phyloP scores from a whole-genome alignment of 2,329 filamentous ascomycete genomes.

The Dichotomopilus funicola region DNA sequence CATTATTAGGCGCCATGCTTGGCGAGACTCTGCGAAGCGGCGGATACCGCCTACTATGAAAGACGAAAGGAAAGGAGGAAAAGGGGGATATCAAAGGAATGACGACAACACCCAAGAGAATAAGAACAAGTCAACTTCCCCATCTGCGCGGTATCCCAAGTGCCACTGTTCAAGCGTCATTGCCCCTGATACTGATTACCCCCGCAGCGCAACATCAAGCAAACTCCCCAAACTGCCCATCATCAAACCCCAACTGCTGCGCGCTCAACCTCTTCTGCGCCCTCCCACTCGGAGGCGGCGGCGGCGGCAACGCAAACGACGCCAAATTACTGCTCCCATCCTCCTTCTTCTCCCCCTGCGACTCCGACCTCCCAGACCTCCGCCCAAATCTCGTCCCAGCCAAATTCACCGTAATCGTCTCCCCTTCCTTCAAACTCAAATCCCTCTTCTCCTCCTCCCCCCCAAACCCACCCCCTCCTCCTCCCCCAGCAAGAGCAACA shows the following conservation, averaged over 20 bases:
- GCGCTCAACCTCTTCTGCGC: slow-evolving; percentile 50
- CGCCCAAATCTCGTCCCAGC: slow-evolving; percentile 50
- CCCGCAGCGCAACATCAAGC: slow-evolving; percentile 31
- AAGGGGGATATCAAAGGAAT: no score
- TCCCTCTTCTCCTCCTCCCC: slow-evolving; percentile 57
- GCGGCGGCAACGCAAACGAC: slow-evolving; percentile 69
- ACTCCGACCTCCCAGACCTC: slow-evolving; percentile 31
- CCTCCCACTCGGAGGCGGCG: slow-evolving; percentile 60
- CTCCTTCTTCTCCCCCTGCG: slow-evolving; percentile 25
- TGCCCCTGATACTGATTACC: no score
- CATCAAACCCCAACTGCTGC: slow-evolving; percentile 72
- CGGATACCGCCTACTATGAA: no score
- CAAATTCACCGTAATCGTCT: slow-evolving; percentile 80
- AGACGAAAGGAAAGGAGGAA: no score
- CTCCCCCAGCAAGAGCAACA: slow-evolving; percentile 24
- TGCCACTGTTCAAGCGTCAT: no score
- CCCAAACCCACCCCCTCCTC: slow-evolving; percentile 20
- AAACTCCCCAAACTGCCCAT: slow-evolving; percentile 86
- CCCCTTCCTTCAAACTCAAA: slow-evolving; percentile 80
- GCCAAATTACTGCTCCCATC: slow-evolving; percentile 30
- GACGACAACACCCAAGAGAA: no score
- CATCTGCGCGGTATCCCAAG: no score
- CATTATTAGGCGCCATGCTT: no score
- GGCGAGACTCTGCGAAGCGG: no score
- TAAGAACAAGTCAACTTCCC: no score